These are phyloP conservation scores for Schoenoplectus triqueter DNA, from an alignment of 202 grass and related monocot species.

Conservation along the genomic window DNA sequence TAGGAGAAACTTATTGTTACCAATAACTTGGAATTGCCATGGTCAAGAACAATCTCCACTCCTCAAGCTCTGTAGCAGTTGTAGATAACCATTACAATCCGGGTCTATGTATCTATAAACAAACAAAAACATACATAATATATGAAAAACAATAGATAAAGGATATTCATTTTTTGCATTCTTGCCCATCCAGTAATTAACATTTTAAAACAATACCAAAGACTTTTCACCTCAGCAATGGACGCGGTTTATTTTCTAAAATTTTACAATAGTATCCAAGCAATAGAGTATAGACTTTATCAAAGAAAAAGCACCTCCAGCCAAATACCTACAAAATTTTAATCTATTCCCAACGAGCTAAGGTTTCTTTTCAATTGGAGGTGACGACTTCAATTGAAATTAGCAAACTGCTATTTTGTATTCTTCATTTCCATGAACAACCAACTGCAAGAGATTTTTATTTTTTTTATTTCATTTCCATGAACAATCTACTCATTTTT, in stretches of 20 bases:
- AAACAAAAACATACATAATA: conserved; percentile 3
- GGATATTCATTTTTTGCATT: not conserved
- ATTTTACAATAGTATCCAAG: not conserved
- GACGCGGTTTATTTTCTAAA: not conserved
- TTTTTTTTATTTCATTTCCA: not conserved
- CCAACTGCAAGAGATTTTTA: not conserved
- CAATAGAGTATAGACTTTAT: not conserved
- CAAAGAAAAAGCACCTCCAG: not conserved
- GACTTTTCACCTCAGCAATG: not conserved
- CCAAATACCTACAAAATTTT: not conserved
- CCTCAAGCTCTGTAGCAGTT: conserved; percentile 72
- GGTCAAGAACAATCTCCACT: conserved; percentile 76
- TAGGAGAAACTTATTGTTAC: conserved; percentile 37
- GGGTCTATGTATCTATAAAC: conserved; percentile 66
- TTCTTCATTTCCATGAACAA: not conserved
- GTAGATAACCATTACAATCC: conserved; percentile 62
- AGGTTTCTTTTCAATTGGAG: not conserved
- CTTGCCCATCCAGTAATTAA: not conserved
- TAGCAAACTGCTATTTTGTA: not conserved
- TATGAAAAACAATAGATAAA: not conserved
- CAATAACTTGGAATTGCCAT: not conserved
- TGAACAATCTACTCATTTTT: not conserved
- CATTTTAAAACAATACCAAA: not conserved
- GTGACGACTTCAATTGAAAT: not conserved
- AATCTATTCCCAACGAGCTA: not conserved